Percentiles rank a stretch among this genome's conserved stretches.
phyloP scores from a whole-genome alignment of 495 filamentous ascomycete genomes.

The Neurospora tetraspora region DNA sequence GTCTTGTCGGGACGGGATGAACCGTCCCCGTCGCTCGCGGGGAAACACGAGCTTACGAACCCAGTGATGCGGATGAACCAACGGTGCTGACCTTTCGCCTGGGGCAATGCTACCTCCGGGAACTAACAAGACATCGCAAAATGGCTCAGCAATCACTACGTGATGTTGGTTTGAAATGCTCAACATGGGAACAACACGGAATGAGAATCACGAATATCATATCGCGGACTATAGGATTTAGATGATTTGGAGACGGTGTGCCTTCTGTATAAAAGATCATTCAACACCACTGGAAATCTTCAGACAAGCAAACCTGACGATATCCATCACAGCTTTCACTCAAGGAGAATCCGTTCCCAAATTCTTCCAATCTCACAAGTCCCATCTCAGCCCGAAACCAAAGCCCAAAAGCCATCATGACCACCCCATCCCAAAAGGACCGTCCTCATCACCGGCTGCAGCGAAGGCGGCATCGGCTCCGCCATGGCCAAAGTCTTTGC shows the following conservation, averaged over 20 bases:
- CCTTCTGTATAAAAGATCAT: neutral
- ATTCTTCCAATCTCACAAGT: neutral
- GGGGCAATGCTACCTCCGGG: neutral
- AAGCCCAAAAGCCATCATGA: neutral
- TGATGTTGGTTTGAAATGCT: neutral
- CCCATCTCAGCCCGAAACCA: neutral
- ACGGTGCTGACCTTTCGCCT: neutral
- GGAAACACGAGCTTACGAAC: too few species aligned
- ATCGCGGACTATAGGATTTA: neutral
- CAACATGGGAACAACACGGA: neutral
- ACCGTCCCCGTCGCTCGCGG: too few species aligned
- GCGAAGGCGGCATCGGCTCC: constrained; percentile 43
- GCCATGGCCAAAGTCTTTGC: constrained; percentile 42
- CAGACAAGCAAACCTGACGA: neutral
- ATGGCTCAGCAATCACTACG: neutral
- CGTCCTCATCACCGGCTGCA: constrained; percentile 39
- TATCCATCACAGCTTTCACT: neutral
- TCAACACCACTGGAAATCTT: neutral
- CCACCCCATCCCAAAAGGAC: neutral
- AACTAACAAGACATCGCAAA: neutral
- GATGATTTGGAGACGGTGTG: neutral
- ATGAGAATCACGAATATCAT: neutral
- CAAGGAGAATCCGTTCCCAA: neutral
- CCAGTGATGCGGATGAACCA: neutral
- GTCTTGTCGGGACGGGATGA: too few species aligned